Conservation (phyloP, 208 protist genomes). For the Trypanosoma platydactyli region DNA sequence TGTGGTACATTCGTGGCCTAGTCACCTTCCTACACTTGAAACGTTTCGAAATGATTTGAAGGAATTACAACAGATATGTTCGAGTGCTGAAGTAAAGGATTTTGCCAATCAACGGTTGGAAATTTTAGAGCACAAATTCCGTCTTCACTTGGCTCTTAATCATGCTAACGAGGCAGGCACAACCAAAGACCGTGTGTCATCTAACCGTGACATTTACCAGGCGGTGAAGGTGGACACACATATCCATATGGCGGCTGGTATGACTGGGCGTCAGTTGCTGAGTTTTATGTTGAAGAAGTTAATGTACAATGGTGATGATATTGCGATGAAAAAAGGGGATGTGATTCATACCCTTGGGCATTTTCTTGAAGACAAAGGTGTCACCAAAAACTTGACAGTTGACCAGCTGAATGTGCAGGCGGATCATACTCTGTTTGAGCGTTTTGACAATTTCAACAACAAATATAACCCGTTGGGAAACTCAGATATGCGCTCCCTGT, state of each 20-base stretch:
- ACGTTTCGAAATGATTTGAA: conserved; percentile 73
- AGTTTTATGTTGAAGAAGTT: conserved; percentile 95
- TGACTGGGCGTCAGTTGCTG: conserved; percentile 94
- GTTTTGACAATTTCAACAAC: conserved; percentile 99
- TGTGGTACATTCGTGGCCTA: conserved; percentile 80
- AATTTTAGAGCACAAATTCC: conserved; percentile 92
- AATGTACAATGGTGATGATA: conserved; percentile 89
- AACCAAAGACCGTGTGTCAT: conserved; percentile 77
- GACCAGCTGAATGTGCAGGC: conserved; percentile 96
- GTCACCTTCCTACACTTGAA: conserved; percentile 78
- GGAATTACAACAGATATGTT: conserved; percentile 75
- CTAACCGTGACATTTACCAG: conserved; percentile 95
- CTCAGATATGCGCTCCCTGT: conserved; percentile 93
- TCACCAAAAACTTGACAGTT: conserved; percentile 93
- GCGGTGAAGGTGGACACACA: conserved; percentile 97
- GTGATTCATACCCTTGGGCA: conserved; percentile 85
- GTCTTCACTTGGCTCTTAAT: conserved; percentile 94
- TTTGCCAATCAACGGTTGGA: conserved; percentile 91
- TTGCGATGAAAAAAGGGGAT: conserved; percentile 88
- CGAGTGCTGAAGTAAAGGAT: conserved; percentile 85
- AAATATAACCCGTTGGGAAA: conserved; percentile 98
- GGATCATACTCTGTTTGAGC: conserved; percentile 96
- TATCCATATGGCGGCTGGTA: conserved; percentile 95
- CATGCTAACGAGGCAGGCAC: conserved; percentile 89
- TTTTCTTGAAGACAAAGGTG: conserved; percentile 82